phyloP scores from a whole-genome alignment of 495 filamentous ascomycete genomes.

The Neurospora tetrasperma region DNA sequence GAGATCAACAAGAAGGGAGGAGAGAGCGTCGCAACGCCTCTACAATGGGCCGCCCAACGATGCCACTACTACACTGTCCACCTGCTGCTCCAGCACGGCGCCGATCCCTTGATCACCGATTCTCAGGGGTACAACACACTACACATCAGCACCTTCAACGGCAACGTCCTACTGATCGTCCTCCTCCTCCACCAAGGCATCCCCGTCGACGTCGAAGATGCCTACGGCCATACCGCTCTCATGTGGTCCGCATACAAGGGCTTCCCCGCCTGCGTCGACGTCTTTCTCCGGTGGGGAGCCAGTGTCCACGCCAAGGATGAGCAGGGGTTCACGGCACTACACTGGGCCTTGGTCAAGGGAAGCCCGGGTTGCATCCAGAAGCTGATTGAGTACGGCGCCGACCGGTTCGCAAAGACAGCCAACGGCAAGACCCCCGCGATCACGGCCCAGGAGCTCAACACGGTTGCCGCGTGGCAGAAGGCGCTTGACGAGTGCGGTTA shows the following conservation, averaged over 20 bases:
- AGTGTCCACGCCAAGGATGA: slow-evolving; percentile 86
- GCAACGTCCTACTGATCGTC: slow-evolving; percentile 87
- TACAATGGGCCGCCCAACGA: slow-evolving; percentile 92
- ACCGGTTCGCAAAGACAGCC: slow-evolving; percentile 75
- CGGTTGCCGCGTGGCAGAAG: slow-evolving; percentile 66
- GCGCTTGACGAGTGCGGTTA: slow-evolving; percentile 81
- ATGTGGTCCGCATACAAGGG: slow-evolving; percentile 99
- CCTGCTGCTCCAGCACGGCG: slow-evolving; percentile 74
- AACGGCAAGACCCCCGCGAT: slow-evolving; percentile 80
- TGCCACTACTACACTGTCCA: slow-evolving; percentile 75
- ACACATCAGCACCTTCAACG: slow-evolving; percentile 92
- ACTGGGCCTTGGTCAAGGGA: slow-evolving; percentile 95
- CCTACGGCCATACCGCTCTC: slow-evolving; percentile 78
- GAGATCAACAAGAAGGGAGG: slow-evolving; percentile 92
- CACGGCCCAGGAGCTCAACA: slow-evolving; percentile 85
- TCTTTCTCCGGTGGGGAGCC: slow-evolving; percentile 91
- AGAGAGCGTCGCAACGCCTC: slow-evolving; percentile 83
- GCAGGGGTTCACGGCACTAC: slow-evolving; percentile 81
- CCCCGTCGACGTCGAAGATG: slow-evolving; percentile 79
- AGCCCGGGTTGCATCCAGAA: slow-evolving; percentile 78
- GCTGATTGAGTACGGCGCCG: slow-evolving; percentile 85
- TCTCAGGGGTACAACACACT: slow-evolving; percentile 94
- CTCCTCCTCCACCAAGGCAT: slow-evolving; percentile 83
- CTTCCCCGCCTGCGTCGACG: slow-evolving; percentile 78
- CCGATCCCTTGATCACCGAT: slow-evolving; percentile 81